Evolutionary conservation across 495 filamentous ascomycete genomes (phyloP).

Genomic region (Xylaria grammica): DNA sequence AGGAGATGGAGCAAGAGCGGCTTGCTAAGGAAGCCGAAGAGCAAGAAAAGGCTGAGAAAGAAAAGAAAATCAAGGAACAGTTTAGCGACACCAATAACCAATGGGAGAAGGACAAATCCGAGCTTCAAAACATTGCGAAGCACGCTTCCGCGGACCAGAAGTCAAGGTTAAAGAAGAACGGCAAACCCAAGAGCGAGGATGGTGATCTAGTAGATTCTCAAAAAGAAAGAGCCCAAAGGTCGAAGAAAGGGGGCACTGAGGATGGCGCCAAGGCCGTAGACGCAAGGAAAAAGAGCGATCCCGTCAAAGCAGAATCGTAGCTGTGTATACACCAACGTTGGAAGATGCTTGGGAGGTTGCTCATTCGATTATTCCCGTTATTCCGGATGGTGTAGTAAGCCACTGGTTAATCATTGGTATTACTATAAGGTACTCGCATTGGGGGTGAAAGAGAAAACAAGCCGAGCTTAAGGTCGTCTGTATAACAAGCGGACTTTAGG

Average conservation of each 20-base stretch:
- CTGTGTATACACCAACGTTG: constrained; percentile 5
- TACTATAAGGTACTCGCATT: constrained; percentile 8
- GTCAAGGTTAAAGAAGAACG: constrained; percentile 29
- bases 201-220: constrained; percentile 24
- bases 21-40: constrained; percentile 75
- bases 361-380: constrained; percentile 8
- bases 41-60: constrained; percentile 66
- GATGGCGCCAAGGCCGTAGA: constrained; percentile 30
- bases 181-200: constrained; percentile 6
- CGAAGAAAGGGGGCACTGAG: constrained; percentile 37
- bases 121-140: constrained; percentile 72
- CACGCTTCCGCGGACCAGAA: constrained; percentile 43
- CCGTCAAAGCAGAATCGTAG: constrained; percentile 34
- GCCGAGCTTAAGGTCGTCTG: constrained; percentile 30
- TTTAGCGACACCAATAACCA: constrained; percentile 72
- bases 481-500: constrained; percentile 36
- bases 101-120: constrained; percentile 83
- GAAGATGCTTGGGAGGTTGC: not conserved
- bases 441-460: constrained; percentile 13
- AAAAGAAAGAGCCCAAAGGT: constrained; percentile 27
- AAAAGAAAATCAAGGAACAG: constrained; percentile 70
- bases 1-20: constrained; percentile 88
- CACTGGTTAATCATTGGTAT: constrained; percentile 2
- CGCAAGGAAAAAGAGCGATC: constrained; percentile 31
- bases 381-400: constrained; percentile 9